Evolutionary conservation across 1,284 basidiomycete genomes (phyloP).

Genomic region (Quambalaria eucalypti): DNA sequence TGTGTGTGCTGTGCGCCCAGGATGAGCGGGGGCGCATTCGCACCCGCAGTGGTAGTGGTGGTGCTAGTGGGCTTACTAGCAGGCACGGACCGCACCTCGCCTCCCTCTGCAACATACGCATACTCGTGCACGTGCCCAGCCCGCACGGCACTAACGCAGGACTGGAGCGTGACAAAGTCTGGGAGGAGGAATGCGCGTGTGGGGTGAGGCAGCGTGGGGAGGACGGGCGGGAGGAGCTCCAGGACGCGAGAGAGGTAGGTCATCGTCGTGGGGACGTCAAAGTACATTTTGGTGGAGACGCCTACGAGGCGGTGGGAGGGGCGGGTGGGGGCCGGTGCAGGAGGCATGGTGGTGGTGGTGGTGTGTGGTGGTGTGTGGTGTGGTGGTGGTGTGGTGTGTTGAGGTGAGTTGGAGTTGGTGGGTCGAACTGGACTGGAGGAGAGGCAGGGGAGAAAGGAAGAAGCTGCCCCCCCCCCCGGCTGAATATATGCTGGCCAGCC

Average conservation of each 20-base stretch:
- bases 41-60: background rate
- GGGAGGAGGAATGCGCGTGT: constrained; percentile 38
- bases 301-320: constrained; percentile 24
- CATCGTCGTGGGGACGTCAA: constrained; percentile 38
- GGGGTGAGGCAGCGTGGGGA: constrained; percentile 21
- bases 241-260: constrained; percentile 51
- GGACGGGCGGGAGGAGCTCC: constrained; percentile 43
- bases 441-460: no score
- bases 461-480: no score
- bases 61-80: background rate
- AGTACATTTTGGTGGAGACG: constrained; percentile 44
- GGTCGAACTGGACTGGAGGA: no score
- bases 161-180: constrained; percentile 32
- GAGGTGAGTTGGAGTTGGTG: no score
- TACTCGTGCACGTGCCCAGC: no score
- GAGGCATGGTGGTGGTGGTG: no score
- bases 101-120: background rate
- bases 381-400: no score
- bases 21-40: constrained; percentile 14
- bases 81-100: constrained; percentile 7
- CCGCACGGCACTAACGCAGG: no score
- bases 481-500: no score
- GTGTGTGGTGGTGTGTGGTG: no score
- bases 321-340: no score
- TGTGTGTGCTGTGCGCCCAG: constrained; percentile 36